phyloP scores from a whole-genome alignment of 495 filamentous ascomycete species.

The Penicillium nucicola region DNA sequence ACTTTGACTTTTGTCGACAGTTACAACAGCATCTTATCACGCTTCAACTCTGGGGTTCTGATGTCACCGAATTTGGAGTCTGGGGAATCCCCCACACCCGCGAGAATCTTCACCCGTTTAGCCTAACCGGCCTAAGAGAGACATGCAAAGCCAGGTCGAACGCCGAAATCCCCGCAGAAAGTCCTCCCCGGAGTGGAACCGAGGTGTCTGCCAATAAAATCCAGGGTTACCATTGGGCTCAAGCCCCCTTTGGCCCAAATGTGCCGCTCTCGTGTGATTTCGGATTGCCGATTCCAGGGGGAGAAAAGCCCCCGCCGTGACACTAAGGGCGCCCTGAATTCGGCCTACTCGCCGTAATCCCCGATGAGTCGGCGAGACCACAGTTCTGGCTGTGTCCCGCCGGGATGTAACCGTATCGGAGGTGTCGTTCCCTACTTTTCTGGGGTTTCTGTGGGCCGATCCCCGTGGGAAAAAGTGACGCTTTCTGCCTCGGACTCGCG shows the following conservation, averaged over 20 bases:
- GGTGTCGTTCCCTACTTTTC: slow-evolving; percentile 7
- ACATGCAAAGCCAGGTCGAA: background rate
- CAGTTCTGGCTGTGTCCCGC: background rate
- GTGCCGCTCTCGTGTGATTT: background rate
- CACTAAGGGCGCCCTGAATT: background rate
- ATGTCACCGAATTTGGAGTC: too few species aligned
- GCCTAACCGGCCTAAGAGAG: background rate
- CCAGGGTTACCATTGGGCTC: too few species aligned
- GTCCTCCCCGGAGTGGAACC: too few species aligned
- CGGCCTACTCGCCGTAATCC: background rate
- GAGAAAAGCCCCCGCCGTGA: background rate
- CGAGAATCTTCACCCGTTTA: background rate
- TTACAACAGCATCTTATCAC: too few species aligned
- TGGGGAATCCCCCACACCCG: too few species aligned
- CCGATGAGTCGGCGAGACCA: background rate
- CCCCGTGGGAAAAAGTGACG: slow-evolving; percentile 13
- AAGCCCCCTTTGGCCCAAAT: background rate
- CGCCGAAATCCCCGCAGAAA: background rate
- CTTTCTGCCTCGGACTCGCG: slow-evolving; percentile 3
- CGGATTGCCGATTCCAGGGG: background rate
- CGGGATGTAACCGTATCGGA: slow-evolving; percentile 13
- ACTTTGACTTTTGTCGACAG: too few species aligned
- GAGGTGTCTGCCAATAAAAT: too few species aligned
- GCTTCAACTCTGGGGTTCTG: too few species aligned
- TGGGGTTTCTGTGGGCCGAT: slow-evolving; percentile 14